Evolutionary conservation across 305 asterid species (phyloP), one percentile per base, ranked within the genome.

Genomic region (Solanum hybrid): DNA sequence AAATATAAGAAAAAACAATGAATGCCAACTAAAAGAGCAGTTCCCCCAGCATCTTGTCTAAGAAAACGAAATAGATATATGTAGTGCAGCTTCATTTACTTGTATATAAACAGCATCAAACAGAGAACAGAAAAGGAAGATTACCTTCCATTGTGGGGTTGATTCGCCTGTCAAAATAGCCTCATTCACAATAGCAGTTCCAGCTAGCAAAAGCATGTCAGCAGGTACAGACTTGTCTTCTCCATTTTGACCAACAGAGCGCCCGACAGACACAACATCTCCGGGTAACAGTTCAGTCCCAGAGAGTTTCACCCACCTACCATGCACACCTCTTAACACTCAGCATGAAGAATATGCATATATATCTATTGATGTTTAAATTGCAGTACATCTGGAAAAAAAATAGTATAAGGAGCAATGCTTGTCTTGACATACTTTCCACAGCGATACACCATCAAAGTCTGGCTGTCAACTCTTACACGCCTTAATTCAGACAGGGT

Each of bases 121-220:
- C n/a, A 79, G 76, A 42, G 81, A 71, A 71, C 35, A 12, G 56
- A 31, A 51, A 88, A 38, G 66, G 87, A 87, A 90, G 31, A 88
- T 40, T 86, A 96, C 99, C 99, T 97, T 97, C 99, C 99, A 97
- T 87, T 97, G 99, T 19, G 99, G 99, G 66, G 99, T 97, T 87
- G 99, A 96, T 92, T 97, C 99, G 89, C 99, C 99, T 77, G 99
- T 97, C 89, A 97, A 92, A 90, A 97, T 97, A 92, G 99, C 99
- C 93, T 97, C 99, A 92, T 96, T 97, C 90, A 94, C 99, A 90
- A 97, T 97, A 84, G 98, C 97, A 94, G 94, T 96, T 92, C 99
- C 99, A 91, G 99, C 98, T 90, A 97, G 93, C 91, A 97, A 94
- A 91, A 97, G 98, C 99, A 97, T 96, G 94, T 97, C 99, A 38